Evolutionary conservation across 768 basidiomycete genomes (phyloP).

Genomic region (Termitomyces sp.): DNA sequence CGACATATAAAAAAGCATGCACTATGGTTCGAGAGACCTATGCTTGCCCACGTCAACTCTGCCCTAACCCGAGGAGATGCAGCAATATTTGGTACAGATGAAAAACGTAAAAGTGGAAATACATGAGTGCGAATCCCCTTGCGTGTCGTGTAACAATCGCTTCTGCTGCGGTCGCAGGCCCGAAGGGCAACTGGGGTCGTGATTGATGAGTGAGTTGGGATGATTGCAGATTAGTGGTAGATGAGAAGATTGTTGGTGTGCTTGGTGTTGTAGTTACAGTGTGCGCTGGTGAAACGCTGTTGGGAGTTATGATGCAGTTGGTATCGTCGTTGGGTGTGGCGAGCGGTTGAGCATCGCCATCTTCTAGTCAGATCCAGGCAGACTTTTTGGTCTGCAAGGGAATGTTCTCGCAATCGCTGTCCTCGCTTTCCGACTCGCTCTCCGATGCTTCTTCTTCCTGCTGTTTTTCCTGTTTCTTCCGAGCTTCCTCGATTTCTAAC

Average conservation of each 20-base stretch:
- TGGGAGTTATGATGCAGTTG: constrained; percentile 18
- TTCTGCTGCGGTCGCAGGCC: constrained; percentile 16
- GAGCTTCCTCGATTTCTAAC: constrained; percentile 24
- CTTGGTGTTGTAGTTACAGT: constrained; percentile 14
- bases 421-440: constrained; percentile 32
- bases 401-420: constrained; percentile 42
- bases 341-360: constrained; percentile 3
- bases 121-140: constrained; percentile 21
- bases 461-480: constrained; percentile 22
- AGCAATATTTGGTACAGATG: constrained; percentile 25
- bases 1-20: constrained; percentile 9
- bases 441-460: constrained; percentile 24
- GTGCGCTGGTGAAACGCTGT: constrained; percentile 1
- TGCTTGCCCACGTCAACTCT: constrained; percentile 10
- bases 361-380: constrained; percentile 23
- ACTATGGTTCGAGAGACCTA: constrained; percentile 6
- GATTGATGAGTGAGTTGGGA: constrained; percentile 2
- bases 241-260: constrained; percentile 7
- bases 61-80: constrained; percentile 20
- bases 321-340: constrained; percentile 13
- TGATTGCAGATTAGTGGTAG: neutral
- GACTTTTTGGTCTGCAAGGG: constrained; percentile 26
- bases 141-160: constrained; percentile 18
- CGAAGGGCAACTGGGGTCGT: constrained; percentile 16
- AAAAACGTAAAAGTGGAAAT: constrained; percentile 23